These are phyloP conservation scores for Astrothelium macrocarpum DNA, from an alignment of 495 filamentous ascomycete genomes.

Conservation along the genomic window DNA sequence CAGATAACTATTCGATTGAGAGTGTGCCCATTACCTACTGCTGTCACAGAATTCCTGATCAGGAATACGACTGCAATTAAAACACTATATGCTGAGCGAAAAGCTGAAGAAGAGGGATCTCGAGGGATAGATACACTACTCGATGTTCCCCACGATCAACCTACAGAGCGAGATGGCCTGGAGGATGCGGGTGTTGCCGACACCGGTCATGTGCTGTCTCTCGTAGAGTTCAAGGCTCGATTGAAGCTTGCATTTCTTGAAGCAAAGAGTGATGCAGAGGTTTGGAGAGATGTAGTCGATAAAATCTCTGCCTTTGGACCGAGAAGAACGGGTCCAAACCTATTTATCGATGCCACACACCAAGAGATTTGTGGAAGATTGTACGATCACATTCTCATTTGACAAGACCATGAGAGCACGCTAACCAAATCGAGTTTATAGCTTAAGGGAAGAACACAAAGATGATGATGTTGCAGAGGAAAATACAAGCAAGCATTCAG, in stretches of 20 bases:
- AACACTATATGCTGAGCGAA: constrained; percentile 60
- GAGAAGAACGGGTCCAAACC: constrained; percentile 71
- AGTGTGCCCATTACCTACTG: constrained; percentile 67
- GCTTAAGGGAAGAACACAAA: constrained; percentile 24
- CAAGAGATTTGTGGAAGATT: constrained; percentile 64
- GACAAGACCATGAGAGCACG: background rate
- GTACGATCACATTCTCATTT: constrained; percentile 37
- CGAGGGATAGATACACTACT: constrained; percentile 11
- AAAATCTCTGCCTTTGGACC: constrained; percentile 86
- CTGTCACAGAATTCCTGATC: constrained; percentile 74
- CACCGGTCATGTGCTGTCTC: constrained; percentile 46
- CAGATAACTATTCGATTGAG: constrained; percentile 69
- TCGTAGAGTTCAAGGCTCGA: constrained; percentile 65
- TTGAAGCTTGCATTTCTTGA: constrained; percentile 58
- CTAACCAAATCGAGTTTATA: constrained; percentile 24
- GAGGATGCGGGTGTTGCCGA: constrained; percentile 38
- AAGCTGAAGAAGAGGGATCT: constrained; percentile 34
- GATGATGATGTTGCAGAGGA: background rate
- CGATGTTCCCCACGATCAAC: constrained; percentile 8
- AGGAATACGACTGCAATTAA: constrained; percentile 74
- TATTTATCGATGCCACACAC: constrained; percentile 76
- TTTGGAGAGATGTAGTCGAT: constrained; percentile 69
- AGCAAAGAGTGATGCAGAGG: constrained; percentile 53
- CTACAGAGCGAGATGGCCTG: constrained; percentile 25
- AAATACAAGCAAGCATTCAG: constrained; percentile 13